Percentiles rank a stretch among this genome's conserved stretches.
phyloP scores from a whole-genome alignment of 2,329 filamentous ascomycete genomes.

The Apiospora koreana region DNA sequence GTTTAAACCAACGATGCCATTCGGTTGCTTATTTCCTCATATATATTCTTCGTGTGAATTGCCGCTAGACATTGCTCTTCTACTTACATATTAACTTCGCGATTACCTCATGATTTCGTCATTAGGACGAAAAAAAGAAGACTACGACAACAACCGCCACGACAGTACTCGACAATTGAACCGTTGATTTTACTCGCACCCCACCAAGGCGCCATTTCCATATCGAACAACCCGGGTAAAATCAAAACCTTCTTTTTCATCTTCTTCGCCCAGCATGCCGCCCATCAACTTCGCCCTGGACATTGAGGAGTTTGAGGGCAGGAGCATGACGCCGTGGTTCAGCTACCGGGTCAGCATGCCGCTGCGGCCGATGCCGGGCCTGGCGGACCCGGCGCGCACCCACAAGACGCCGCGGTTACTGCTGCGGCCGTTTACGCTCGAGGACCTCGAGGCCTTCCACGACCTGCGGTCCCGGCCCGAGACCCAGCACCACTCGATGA shows the following conservation, averaged over 20 bases:
- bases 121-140: not conserved
- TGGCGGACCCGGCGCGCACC: not conserved
- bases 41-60: no score
- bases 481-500: slow-evolving; percentile 13
- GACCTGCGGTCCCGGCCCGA: slow-evolving; percentile 15
- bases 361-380: slow-evolving; percentile 10
- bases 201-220: no score
- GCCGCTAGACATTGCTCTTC: no score
- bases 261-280: not conserved
- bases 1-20: not conserved
- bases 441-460: slow-evolving; percentile 20
- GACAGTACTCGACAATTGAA: not conserved
- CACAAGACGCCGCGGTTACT: slow-evolving; percentile 17
- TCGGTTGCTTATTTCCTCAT: no score
- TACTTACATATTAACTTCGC: no score
- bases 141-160: not conserved
- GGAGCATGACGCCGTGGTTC: slow-evolving; percentile 7
- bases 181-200: no score
- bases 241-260: no score
- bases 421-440: slow-evolving; percentile 15
- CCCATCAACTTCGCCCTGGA: not conserved
- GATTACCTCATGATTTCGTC: not conserved
- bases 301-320: not conserved
- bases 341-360: slow-evolving; percentile 11
- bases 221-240: no score